Base-by-base conservation (phyloP, 805 yeast species). In the Teunomyces cretensis region DNA sequence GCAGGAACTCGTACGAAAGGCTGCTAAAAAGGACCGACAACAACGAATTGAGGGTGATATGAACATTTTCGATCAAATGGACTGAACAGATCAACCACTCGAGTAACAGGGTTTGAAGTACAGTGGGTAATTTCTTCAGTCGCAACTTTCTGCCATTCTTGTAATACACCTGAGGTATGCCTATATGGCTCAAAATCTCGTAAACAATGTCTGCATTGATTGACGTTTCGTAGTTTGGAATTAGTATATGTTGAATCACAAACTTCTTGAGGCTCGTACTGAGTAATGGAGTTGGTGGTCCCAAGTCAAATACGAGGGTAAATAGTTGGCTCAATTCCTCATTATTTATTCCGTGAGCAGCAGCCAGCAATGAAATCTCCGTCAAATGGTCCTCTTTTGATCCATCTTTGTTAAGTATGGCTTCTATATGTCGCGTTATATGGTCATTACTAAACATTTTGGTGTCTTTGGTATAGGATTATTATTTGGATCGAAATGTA, bases 1-100 rank as follows among this genome's bases (percentile, higher is more conserved):
- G 43, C 44, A 44, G 48, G 36, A 42, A 52, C 42, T 52, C 56
- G 28, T 22, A 50, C 2, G 56, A 41, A 2, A 52, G 33, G 27
- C 33, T 40, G n/a, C 42, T 50, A 40, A 46, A 46, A 13, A 51
- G 33, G 7, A 47, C 42, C 2, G 55, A 49, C 4, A 46, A 43
- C 33, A 47, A 32, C 17, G 45, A 16, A 14, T 17, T 9, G 16
- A 49, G 36, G 1, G 40, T 33, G 6, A 36, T 14, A 28, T 33
- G 43, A 6, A 41, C 41, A 3, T 31, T 15, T 2, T 27, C 40
- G 37, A 48, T 46, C 9, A 27, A 39, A 30, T 47, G 48, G 8
- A 47, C 28, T 11, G 42, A 43, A 9, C 48, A 50, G 5, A 45
- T 27, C 5, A 48, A 13, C 56, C 54, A 52, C 16, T 50, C 49